Evolutionary conservation across 2,329 filamentous ascomycete genomes (phyloP), one percentile per base, ranked within the genome.

Genomic region (Lachnum nothofagi): DNA sequence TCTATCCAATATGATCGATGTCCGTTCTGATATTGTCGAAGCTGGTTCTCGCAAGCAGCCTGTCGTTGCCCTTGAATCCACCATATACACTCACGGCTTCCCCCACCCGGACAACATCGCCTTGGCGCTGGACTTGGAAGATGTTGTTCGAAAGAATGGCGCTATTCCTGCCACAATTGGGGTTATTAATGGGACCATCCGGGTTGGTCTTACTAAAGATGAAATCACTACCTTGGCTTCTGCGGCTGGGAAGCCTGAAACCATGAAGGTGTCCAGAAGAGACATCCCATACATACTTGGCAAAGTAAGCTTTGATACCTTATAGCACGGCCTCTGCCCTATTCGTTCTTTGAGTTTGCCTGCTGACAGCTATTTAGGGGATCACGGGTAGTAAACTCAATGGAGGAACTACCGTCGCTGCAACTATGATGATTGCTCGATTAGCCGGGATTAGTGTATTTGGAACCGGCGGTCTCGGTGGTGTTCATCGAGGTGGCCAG

Each of bases 81-180:
- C 93, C 4, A 97, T 98, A 60, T 97, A 98, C 69, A 98, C 93
- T 1, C 93, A 98, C 70, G 91, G 90, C 75, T 86, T 83, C 56
- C 83, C 84, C 2, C 85, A 85, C 58, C 85, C 84, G 0, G 79
- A 85, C 23, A 88, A 87, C 59, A 70, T 85, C 34, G 83, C 86
- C 19, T 75, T 98, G 12, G 88, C 88, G 39, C 71, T 80, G 17
- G 78, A 85, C 40, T 79, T 97, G 51, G 88, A 96, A 63, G 82
- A 83, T 10, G 76, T 94, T 34, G 86, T 97, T 42, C 85, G 93
- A 39, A 73, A 76, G 34, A 79, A 90, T 67, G 93, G 93, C 33
- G 89, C 78, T 14, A 78, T 96, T 12, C 93, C 93, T 2, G 93
- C 93, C 24, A 95, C 94, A 2, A 88, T 96, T 65, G 93, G 89